These are phyloP conservation scores for Gossypioides kirkii DNA, from an alignment of 345 rosid genomes.

Conservation along the genomic window DNA sequence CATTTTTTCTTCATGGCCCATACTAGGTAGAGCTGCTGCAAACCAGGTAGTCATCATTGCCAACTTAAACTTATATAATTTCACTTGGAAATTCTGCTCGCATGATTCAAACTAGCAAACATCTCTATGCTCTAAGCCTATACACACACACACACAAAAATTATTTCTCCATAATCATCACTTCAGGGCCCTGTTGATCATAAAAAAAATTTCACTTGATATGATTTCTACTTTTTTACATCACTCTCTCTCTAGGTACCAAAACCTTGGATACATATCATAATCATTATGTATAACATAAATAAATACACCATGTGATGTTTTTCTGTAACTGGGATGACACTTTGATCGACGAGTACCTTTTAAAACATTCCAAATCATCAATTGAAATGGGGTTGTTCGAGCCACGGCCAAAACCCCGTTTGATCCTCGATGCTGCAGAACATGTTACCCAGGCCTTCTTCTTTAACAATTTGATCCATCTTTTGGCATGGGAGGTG, in stretches of 20 bases:
- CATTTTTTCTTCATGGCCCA: conserved; percentile 18
- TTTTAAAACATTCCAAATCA: conserved; percentile 4
- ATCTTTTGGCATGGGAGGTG: conserved; percentile 43
- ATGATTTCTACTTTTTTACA: conserved; percentile 25
- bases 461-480: conserved; percentile 77
- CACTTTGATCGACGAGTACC: too few relatives aligned
- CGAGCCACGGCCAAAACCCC: conserved; percentile 98
- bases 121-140: background rate
- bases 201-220: conserved; percentile 18
- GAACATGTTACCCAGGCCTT: conserved; percentile 83
- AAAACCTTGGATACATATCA: conserved; percentile 20
- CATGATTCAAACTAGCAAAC: conserved; percentile 22
- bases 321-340: background rate
- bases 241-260: conserved; percentile 17
- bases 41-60: background rate
- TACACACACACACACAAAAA: conserved; percentile 13
- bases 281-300: background rate
- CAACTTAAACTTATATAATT: background rate
- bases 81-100: background rate
- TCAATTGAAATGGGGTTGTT: conserved; percentile 74
- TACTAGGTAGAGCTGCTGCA: conserved; percentile 17
- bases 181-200: background rate
- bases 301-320: too few relatives aligned
- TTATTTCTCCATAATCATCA: conserved; percentile 20
- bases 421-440: conserved; percentile 84